phyloP scores from a whole-genome alignment of 2,329 filamentous ascomycete species.

The Neurospora crassa region DNA sequence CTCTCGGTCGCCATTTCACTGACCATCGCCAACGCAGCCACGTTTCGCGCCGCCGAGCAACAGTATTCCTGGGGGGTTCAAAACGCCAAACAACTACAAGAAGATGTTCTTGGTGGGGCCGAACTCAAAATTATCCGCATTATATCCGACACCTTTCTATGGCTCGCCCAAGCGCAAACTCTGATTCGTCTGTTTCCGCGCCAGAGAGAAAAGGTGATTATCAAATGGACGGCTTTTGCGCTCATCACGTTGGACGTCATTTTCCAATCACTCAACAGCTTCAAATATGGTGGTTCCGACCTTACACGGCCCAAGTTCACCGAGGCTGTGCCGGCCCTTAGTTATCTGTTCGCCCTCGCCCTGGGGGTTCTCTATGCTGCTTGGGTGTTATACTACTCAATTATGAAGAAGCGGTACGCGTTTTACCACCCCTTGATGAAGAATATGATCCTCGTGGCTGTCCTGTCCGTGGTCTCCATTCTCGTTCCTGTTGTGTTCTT shows the following conservation, averaged over 20 bases:
- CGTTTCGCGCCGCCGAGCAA: conserved; percentile 70
- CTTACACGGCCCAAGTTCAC: conserved; percentile 64
- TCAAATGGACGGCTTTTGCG: conserved; percentile 96
- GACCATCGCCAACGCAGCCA: conserved; percentile 87
- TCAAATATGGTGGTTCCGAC: conserved; percentile 45
- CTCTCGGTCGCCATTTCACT: conserved; percentile 72
- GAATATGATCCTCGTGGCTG: conserved; percentile 73
- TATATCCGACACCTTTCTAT: conserved; percentile 92
- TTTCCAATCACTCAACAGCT: conserved; percentile 88
- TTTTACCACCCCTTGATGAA: conserved; percentile 88
- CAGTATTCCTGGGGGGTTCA: conserved; percentile 76
- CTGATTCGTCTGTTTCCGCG: conserved; percentile 91
- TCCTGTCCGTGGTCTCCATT: conserved; percentile 71
- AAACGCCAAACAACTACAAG: conserved; percentile 67
- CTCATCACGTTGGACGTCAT: conserved; percentile 84
- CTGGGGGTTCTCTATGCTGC: conserved; percentile 82
- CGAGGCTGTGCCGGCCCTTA: conserved; percentile 82
- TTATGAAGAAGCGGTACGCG: conserved; percentile 86
- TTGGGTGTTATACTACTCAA: conserved; percentile 86
- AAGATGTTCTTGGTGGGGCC: conserved; percentile 70
- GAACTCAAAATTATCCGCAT: conserved; percentile 86
- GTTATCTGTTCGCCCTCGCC: conserved; percentile 81
- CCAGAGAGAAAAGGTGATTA: conserved; percentile 94
- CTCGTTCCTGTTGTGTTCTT: conserved; percentile 89
- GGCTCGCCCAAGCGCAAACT: conserved; percentile 95